phyloP scores from a whole-genome alignment of 225 moss, liverwort and hornwort species.

The Sphagnum tenellum region DNA sequence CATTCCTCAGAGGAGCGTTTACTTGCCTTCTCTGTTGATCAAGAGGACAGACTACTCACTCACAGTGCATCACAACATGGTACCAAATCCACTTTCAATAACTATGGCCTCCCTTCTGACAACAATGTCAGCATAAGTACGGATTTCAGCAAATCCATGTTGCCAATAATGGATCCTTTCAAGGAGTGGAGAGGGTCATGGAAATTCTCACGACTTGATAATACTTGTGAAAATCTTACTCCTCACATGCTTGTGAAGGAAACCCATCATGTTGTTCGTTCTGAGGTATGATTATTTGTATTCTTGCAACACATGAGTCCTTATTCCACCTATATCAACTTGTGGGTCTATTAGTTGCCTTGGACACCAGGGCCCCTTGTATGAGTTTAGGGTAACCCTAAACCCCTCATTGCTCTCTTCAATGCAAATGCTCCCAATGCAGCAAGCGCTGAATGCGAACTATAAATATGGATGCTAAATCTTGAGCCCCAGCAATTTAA shows the following conservation, averaged over 20 bases:
- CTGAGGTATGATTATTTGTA: constrained; percentile 21
- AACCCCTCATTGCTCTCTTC: not conserved
- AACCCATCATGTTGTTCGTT: constrained; percentile 38
- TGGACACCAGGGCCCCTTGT: not conserved
- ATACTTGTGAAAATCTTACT: constrained; percentile 20
- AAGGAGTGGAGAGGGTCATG: constrained; percentile 36
- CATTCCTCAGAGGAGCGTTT: constrained; percentile 50
- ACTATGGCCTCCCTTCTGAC: constrained; percentile 23
- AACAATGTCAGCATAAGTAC: not conserved
- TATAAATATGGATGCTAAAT: not conserved
- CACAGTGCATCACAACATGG: constrained; percentile 41
- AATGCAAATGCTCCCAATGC: no score
- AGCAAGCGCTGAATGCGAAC: not conserved
- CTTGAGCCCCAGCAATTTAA: not conserved
- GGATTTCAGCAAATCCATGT: constrained; percentile 6
- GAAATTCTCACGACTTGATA: constrained; percentile 37
- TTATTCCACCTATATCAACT: not conserved
- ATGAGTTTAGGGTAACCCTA: no score
- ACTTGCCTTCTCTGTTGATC: constrained; percentile 44
- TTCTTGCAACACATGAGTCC: not conserved
- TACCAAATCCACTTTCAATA: constrained; percentile 26
- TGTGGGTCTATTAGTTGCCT: no score
- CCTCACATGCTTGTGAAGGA: constrained; percentile 36
- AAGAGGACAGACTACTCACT: constrained; percentile 42
- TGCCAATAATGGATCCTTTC: not conserved